These are phyloP conservation scores for Verticillium dahliae DNA, from an alignment of 2,329 filamentous ascomycete species.

Conservation along the genomic window DNA sequence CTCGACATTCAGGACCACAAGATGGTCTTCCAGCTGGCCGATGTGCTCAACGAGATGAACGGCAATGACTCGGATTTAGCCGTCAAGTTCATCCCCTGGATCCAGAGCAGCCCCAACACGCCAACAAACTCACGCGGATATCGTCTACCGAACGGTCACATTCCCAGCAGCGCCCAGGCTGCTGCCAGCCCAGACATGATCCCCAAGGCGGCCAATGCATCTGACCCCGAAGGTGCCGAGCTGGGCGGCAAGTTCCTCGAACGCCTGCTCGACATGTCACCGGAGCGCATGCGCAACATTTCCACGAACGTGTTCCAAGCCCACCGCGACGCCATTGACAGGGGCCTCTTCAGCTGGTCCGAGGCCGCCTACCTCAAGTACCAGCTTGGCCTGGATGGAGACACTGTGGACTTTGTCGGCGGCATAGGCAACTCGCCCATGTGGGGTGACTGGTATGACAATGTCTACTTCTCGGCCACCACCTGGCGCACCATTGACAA, in stretches of 20 bases:
- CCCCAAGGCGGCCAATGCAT: conserved; percentile 17
- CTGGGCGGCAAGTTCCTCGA: conserved; percentile 28
- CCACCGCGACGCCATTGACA: conserved; percentile 28
- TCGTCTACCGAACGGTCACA: conserved; percentile 41
- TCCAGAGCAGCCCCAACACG: conserved; percentile 40
- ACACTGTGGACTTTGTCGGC: conserved; percentile 33
- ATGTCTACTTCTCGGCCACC: conserved; percentile 14
- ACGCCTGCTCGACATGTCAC: conserved; percentile 19
- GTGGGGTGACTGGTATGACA: conserved; percentile 15
- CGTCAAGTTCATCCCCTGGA: conserved; percentile 58
- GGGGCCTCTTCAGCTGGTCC: conserved; percentile 56
- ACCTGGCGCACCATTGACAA: conserved; percentile 17
- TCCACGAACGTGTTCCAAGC: conserved; percentile 35
- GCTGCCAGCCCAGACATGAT: conserved; percentile 33
- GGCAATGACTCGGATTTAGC: conserved; percentile 34
- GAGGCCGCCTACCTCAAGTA: conserved; percentile 55
- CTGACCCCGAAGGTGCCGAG: conserved; percentile 22
- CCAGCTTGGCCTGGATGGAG: conserved; percentile 42
- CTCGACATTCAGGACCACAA: conserved; percentile 51
- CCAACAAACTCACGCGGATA: conserved; percentile 40
- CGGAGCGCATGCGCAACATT: conserved; percentile 25
- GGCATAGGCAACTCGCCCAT: conserved; percentile 11
- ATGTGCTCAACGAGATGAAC: conserved; percentile 49
- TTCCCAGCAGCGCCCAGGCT: conserved; percentile 44
- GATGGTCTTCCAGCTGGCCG: conserved; percentile 54